Evolutionary conservation across 768 basidiomycete genomes (phyloP), one percentile per base, ranked within the genome.

Genomic region (Mrakia frigida): DNA sequence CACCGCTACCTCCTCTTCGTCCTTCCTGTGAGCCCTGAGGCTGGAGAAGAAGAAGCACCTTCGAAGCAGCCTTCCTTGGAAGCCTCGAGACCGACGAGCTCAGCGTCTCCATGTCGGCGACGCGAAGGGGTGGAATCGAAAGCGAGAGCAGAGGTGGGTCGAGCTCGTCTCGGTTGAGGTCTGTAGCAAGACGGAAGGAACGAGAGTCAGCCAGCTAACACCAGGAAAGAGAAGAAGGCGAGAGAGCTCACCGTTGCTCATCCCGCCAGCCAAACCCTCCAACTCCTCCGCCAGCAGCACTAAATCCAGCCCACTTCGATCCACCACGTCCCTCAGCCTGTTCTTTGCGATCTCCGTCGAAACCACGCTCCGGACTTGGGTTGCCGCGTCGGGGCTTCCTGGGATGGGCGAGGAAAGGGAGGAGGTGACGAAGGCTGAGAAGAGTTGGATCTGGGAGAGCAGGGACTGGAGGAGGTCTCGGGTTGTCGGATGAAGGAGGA

Each of bases 81-180:
- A 46, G 50, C 28, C 28, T 46, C 50, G 28, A 28, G 21, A 70
- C 18, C 4, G 69, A 35, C 23, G 37, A 13, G 39, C 65, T 68
- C 23, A 68, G 25, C 35, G 33, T 68, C 21, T 39, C 25, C 25
- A 39, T 37, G 37, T 68, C 65, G 3, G 18, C 65, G 65, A 68
- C 25, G 21, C 65, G 65, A 23, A 35, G 35, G 0, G 65, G 65
- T 13, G 65, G 65, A 25, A 68, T 68, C 25, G 65, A 35, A 11
- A 68, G 65, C 33, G 65, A 68, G 35, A 68, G 65, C 21, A 68
- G 39, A 14, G 65, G 65, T 14, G 65, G 65, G 37, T 68, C 65
- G 25, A 68, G 65, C 37, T 68, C 65, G 35, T 35, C 25, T 23
- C 37, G 37, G 16, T 18, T n/a, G 39, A 68, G 65, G 11, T 68